Evolutionary conservation across 352 stramenopile genomes (phyloP), one percentile per base, ranked within the genome.

Genomic region (Phytophthora parvispora): DNA sequence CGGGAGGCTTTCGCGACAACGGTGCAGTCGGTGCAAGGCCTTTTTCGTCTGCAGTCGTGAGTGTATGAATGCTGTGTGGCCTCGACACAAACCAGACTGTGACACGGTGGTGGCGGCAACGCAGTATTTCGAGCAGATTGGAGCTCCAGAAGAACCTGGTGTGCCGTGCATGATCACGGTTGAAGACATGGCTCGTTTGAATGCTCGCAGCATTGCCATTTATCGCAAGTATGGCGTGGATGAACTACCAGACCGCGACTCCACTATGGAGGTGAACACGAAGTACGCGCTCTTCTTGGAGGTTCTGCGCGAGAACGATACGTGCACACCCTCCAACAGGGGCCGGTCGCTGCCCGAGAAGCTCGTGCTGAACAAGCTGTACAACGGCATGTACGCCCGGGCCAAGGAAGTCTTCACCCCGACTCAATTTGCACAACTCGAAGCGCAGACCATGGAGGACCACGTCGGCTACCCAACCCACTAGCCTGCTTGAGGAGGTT

Each of bases 291-390:
- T 64, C 31, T 68, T 67, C 56, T 18, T 69, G 36, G 58, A 64
- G 15, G 51, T 72, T 50, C 38, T 80, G 48, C 43, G 64, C 2
- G 45, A 59, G 13, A 48, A 67, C 25, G 70, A 82, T 48, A 58
- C 67, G 13, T 70, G 53, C 5, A 54, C 36, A 20, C 24, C 34
- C 3, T 20, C 3, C 45, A 69, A 79, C 59, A 52, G 60, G 15
- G 12, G 36, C 18, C 52, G 52, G 8, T 36, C 70, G 48, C 57
- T 82, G 13, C 24, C 49, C 6, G 45, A 70, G 12, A 78, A 74
- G 59, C 56, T 82, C 27, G 27, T 76, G 20, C 40, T 79, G 16
- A 79, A 82, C 54, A 62, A 64, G 18, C 50, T 54, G 31, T 79
- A 72, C 57, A 82, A 79, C 51, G 50, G 56, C 28, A 29, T 63